Evolutionary conservation across 2,329 filamentous ascomycete species (phyloP).

Genomic region (Epichloe festucae): DNA sequence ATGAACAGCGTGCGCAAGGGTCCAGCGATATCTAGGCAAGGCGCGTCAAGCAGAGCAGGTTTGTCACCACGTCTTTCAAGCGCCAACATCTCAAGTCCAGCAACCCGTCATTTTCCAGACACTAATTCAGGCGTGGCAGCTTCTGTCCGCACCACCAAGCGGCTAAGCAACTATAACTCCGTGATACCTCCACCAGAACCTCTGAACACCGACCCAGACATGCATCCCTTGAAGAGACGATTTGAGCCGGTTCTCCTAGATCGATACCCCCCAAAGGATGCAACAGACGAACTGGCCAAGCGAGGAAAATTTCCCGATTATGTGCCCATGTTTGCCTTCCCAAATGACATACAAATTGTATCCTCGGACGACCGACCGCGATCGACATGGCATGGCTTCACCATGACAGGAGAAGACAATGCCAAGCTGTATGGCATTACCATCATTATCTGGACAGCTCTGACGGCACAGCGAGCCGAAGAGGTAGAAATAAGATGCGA

Average conservation of each 20-base stretch:
- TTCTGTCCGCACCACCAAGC: conserved; percentile 64
- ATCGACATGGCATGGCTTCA: conserved; percentile 98
- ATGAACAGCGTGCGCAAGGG: conserved; percentile 93
- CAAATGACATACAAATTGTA: conserved; percentile 93
- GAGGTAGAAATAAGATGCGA: conserved; percentile 75
- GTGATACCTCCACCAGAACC: conserved; percentile 91
- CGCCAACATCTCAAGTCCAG: not conserved
- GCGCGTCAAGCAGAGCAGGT: conserved; percentile 39
- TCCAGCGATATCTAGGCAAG: conserved; percentile 59
- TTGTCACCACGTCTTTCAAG: conserved; percentile 10
- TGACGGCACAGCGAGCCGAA: conserved; percentile 70
- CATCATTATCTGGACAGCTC: conserved; percentile 81
- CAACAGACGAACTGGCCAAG: conserved; percentile 65
- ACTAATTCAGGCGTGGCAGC: conserved; percentile 24
- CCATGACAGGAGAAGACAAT: conserved; percentile 90
- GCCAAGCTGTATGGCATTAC: conserved; percentile 86
- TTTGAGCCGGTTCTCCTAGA: conserved; percentile 96
- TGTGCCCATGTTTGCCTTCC: conserved; percentile 98
- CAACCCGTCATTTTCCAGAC: not conserved
- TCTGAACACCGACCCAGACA: conserved; percentile 75
- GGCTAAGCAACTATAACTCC: conserved; percentile 94
- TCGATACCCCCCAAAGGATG: conserved; percentile 79
- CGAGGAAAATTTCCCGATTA: conserved; percentile 90
- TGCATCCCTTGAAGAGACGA: conserved; percentile 87
- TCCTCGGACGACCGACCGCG: conserved; percentile 87